A percentile compares a stretch with the other conserved stretches of the same genome.
These are phyloP conservation scores for Sporothrix mexicana DNA, from an alignment of 2,329 filamentous ascomycete species.

Conservation along the genomic window DNA sequence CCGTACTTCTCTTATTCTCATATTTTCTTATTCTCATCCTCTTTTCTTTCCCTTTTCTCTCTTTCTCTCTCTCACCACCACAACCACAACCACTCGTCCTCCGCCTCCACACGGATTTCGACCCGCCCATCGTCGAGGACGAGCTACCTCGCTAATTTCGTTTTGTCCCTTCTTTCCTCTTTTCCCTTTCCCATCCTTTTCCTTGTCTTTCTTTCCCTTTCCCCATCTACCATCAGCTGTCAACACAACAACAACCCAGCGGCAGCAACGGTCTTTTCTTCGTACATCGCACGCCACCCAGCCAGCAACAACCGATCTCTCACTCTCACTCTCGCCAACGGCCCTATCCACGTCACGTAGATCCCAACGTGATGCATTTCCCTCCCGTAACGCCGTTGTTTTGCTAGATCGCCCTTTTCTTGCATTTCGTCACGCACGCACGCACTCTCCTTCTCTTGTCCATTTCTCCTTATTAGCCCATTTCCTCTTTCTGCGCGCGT, in stretches of 20 bases:
- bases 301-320: neutral
- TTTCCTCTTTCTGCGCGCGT: neutral
- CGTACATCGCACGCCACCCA: too few relatives aligned
- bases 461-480: slow-evolving; percentile 25
- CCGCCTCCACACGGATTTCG: slow-evolving; percentile 13
- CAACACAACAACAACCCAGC: neutral
- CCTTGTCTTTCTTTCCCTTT: neutral
- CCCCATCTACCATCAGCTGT: neutral
- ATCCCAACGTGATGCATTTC: slow-evolving; percentile 29
- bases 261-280: neutral
- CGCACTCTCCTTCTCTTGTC: neutral
- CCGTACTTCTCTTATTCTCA: slow-evolving; percentile 17
- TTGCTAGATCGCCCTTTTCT: slow-evolving; percentile 5
- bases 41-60: slow-evolving; percentile 10
- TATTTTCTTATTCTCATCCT: slow-evolving; percentile 21
- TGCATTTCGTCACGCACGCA: neutral
- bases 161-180: slow-evolving; percentile 14
- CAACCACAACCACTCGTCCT: neutral
- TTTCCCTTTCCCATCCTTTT: neutral
- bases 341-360: slow-evolving; percentile 20
- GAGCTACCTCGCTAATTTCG: slow-evolving; percentile 5
- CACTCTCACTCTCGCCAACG: neutral
- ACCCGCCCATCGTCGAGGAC: slow-evolving; percentile 17
- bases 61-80: neutral
- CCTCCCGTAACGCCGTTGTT: slow-evolving; percentile 7